Conservation (phyloP, 345 rosid genomes). For the Trapa incisa region DNA sequence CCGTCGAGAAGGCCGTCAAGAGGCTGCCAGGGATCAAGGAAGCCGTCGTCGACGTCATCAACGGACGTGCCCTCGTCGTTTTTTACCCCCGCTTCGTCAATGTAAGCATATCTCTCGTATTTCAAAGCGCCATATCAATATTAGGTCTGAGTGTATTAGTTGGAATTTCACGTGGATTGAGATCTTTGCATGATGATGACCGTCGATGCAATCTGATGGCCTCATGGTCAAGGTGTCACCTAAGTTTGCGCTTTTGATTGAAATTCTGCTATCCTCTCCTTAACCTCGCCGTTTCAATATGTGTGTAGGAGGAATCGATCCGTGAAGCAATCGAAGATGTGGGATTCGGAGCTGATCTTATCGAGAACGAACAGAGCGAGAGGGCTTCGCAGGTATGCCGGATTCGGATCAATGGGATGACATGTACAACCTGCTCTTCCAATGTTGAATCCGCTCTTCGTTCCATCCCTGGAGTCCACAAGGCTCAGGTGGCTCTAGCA, state of each 20-base stretch:
- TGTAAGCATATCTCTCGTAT: slow-evolving; percentile 23
- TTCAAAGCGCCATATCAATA: too few species aligned
- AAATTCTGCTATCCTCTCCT: neutral
- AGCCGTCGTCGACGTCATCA: slow-evolving; percentile 65
- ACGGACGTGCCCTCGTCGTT: slow-evolving; percentile 50
- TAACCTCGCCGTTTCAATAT: too few species aligned
- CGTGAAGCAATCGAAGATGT: slow-evolving; percentile 81
- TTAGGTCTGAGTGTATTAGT: too few species aligned
- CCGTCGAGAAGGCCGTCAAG: slow-evolving; percentile 82
- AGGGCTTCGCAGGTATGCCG: slow-evolving; percentile 52
- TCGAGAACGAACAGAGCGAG: slow-evolving; percentile 39
- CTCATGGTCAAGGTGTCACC: too few species aligned
- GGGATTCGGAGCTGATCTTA: slow-evolving; percentile 59
- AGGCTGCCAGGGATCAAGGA: slow-evolving; percentile 74
- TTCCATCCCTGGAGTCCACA: slow-evolving; percentile 49
- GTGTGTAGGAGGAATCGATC: slow-evolving; percentile 55
- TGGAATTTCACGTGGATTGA: neutral
- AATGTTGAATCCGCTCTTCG: slow-evolving; percentile 57
- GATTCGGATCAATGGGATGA: slow-evolving; percentile 72
- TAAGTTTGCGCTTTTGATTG: too few species aligned
- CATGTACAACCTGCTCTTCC: slow-evolving; percentile 77
- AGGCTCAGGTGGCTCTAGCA: slow-evolving; percentile 73
- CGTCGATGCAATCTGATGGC: neutral
- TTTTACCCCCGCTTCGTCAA: slow-evolving; percentile 47
- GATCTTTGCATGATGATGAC: too few species aligned